Conservation (phyloP, 306 rosid genomes). For the Datisca glomerata region DNA sequence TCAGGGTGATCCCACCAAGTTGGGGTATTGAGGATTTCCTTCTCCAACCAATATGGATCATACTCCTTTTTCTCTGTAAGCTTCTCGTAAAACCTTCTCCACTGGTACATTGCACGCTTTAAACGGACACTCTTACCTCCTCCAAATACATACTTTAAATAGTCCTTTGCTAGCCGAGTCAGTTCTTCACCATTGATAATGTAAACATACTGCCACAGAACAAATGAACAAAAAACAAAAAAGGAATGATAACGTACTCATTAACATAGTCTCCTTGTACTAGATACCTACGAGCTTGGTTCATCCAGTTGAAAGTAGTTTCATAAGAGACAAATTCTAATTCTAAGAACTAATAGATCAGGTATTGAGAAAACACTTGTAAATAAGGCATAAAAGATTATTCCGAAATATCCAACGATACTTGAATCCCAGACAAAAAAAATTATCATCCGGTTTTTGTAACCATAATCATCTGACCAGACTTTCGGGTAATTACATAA, state of each 20-base stretch:
- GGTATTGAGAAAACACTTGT: too few relatives aligned
- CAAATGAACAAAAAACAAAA: slow-evolving; percentile 1
- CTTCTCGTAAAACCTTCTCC: slow-evolving; percentile 26
- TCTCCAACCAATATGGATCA: slow-evolving; percentile 8
- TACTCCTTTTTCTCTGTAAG: slow-evolving; percentile 20
- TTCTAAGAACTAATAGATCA: too few relatives aligned
- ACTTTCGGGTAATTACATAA: too few relatives aligned
- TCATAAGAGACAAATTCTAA: too few relatives aligned
- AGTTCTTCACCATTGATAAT: slow-evolving; percentile 59
- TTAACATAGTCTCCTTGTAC: neutral
- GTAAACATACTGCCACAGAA: slow-evolving; percentile 58
- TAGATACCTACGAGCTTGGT: too few relatives aligned
- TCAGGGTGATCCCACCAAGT: slow-evolving; percentile 15
- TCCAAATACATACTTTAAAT: slow-evolving; percentile 40
- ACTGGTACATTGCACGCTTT: slow-evolving; percentile 30
- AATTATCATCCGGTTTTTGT: too few relatives aligned
- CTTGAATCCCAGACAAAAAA: too few relatives aligned
- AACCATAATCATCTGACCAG: too few relatives aligned
- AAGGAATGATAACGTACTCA: neutral
- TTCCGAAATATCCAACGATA: too few relatives aligned
- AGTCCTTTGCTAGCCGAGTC: slow-evolving; percentile 46
- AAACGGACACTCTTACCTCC: slow-evolving; percentile 57
- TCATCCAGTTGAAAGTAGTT: too few relatives aligned
- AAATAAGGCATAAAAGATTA: too few relatives aligned
- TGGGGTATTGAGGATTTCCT: slow-evolving; percentile 6